Percentiles rank a stretch among this genome's conserved stretches.
phyloP scores from a whole-genome alignment of 2,329 filamentous ascomycete species.

The Neoscytalidium dimidiatum region DNA sequence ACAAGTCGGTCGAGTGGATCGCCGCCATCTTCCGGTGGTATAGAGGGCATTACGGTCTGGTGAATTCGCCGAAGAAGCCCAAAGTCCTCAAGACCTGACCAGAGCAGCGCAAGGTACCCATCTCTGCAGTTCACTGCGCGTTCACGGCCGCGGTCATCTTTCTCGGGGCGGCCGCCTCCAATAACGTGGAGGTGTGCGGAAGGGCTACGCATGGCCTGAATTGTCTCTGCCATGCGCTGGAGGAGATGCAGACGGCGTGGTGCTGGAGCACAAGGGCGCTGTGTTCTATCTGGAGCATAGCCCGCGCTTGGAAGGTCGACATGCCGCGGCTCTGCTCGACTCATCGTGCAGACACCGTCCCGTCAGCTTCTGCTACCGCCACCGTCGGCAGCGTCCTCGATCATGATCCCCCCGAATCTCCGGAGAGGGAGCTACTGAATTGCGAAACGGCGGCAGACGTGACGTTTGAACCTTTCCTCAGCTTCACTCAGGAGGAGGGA shows the following conservation, averaged over 20 bases:
- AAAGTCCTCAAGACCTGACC: no score
- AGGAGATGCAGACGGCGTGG: background rate
- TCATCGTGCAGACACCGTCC: no score
- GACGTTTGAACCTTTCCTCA: background rate
- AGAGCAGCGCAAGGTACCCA: background rate
- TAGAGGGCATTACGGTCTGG: background rate
- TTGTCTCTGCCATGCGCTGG: background rate
- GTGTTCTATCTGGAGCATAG: background rate
- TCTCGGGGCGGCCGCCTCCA: background rate
- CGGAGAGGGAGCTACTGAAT: background rate
- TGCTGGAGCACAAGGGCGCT: background rate
- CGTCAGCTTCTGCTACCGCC: no score
- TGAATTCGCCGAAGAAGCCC: no score
- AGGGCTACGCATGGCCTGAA: background rate
- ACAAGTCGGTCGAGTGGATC: background rate
- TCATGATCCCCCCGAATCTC: no score
- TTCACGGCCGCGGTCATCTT: constrained; percentile 2
- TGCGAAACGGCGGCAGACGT: background rate
- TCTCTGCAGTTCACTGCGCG: background rate
- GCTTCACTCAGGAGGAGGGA: background rate
- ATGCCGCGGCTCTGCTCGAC: no score
- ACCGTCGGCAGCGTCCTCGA: no score
- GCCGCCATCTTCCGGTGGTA: background rate
- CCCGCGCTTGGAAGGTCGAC: background rate
- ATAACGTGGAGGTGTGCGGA: background rate